Percentiles rank a stretch among this genome's conserved stretches.
Conservation (phyloP, 306 rosid genomes). For the Cucurbita moschata region DNA sequence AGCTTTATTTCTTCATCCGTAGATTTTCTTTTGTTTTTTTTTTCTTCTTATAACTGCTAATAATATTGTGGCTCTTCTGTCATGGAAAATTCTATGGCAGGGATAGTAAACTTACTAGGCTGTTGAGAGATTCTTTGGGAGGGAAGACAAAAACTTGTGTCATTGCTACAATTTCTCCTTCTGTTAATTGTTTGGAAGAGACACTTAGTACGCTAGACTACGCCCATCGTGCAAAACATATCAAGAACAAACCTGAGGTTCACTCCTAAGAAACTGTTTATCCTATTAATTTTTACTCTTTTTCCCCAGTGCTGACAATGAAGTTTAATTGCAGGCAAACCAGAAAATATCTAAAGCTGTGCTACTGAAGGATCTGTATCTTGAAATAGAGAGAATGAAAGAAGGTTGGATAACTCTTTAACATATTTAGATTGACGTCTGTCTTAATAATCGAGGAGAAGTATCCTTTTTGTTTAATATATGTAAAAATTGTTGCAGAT, state of each 20-base stretch:
- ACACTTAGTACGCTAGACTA: constrained; percentile 90
- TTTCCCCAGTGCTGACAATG: constrained; percentile 1
- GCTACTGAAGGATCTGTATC: constrained; percentile 71
- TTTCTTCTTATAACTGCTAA: background rate
- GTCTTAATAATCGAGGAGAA: background rate
- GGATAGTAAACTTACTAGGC: constrained; percentile 93
- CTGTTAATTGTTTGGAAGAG: constrained; percentile 68
- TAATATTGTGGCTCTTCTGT: background rate
- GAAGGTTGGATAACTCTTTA: constrained; percentile 38
- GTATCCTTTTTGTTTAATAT: background rate
- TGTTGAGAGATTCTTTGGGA: constrained; percentile 85
- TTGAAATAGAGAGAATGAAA: constrained; percentile 84
- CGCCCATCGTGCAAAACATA: constrained; percentile 86
- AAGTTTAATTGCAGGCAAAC: constrained; percentile 47
- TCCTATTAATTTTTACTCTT: background rate
- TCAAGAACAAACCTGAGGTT: constrained; percentile 94
- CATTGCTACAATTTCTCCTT: constrained; percentile 85
- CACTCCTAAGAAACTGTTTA: constrained; percentile 10
- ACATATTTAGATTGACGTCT: background rate
- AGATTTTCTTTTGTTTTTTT: background rate
- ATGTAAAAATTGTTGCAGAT: constrained; percentile 31
- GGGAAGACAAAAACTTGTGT: constrained; percentile 98
- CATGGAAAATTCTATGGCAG: constrained; percentile 22
- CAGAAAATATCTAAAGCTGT: constrained; percentile 84
- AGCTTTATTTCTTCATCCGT: no score